Evolutionary conservation across 2,329 filamentous ascomycete genomes (phyloP).

Genomic region (Onygenales sp.): DNA sequence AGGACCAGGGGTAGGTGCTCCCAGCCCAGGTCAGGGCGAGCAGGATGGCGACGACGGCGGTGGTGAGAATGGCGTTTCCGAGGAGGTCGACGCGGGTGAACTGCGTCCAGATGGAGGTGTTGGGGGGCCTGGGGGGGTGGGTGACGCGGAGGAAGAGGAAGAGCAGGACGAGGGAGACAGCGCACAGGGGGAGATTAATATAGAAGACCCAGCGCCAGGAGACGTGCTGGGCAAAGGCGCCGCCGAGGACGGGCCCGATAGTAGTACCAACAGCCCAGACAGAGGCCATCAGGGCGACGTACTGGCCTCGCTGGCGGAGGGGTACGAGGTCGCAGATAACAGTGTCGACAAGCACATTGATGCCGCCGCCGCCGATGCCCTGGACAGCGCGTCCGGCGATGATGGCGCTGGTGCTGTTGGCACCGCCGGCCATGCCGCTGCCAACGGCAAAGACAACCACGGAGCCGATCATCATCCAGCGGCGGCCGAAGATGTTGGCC

Average conservation of each 20-base stretch:
- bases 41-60: conserved; percentile 22
- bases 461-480: conserved; percentile 29
- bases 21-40: conserved; percentile 26
- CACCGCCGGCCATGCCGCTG: conserved; percentile 42
- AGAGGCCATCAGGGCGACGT: conserved; percentile 28
- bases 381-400: conserved; percentile 47
- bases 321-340: conserved; percentile 44
- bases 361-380: conserved; percentile 40
- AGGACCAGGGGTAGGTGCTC: conserved; percentile 22
- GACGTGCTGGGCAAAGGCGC: conserved; percentile 11
- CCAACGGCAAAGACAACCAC: conserved; percentile 41
- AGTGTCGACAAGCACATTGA: conserved; percentile 35
- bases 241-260: conserved; percentile 18
- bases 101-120: conserved; percentile 20
- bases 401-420: conserved; percentile 34
- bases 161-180: conserved; percentile 15
- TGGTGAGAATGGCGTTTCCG: conserved; percentile 23
- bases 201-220: conserved; percentile 23
- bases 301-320: conserved; percentile 38
- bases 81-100: conserved; percentile 34
- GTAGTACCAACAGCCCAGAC: conserved; percentile 35
- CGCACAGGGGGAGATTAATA: conserved; percentile 16
- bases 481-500: conserved; percentile 43
- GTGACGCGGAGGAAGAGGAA: conserved; percentile 34
- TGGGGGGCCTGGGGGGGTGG: conserved; percentile 11